Conservation (phyloP, 768 basidiomycete genomes). For the Boletus tomentosulus region DNA sequence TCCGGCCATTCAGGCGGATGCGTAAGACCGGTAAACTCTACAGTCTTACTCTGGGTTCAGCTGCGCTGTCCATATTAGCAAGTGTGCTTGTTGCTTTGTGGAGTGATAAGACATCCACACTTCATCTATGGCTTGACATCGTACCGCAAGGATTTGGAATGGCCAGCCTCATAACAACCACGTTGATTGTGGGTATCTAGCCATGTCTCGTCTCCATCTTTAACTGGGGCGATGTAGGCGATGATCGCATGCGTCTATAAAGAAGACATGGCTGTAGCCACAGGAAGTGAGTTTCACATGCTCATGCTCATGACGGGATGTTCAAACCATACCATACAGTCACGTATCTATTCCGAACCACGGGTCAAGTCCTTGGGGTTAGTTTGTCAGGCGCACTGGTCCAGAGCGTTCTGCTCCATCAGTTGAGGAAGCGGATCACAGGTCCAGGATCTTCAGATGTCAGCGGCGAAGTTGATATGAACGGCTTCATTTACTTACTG, state of each 20-base stretch:
- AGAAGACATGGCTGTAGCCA: constrained; percentile 84
- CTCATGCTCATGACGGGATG: constrained; percentile 2
- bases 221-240: constrained; percentile 46
- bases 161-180: constrained; percentile 81
- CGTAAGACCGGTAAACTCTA: constrained; percentile 84
- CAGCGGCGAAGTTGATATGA: constrained; percentile 34
- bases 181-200: constrained; percentile 62
- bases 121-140: constrained; percentile 75
- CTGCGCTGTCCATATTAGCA: constrained; percentile 55
- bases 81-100: constrained; percentile 61
- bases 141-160: constrained; percentile 81
- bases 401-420: constrained; percentile 69
- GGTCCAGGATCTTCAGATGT: constrained; percentile 74
- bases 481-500: constrained; percentile 13
- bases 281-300: constrained; percentile 64
- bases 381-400: constrained; percentile 80
- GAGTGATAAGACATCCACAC: constrained; percentile 54
- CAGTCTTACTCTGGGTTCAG: constrained; percentile 63
- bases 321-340: constrained; percentile 44
- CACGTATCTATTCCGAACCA: constrained; percentile 89
- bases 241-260: constrained; percentile 80
- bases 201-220: background rate
- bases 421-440: constrained; percentile 69
- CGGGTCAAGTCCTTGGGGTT: constrained; percentile 94
- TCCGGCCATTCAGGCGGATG: constrained; percentile 59